Conservation (phyloP, 305 asterid species). For the Lippia alba region DNA sequence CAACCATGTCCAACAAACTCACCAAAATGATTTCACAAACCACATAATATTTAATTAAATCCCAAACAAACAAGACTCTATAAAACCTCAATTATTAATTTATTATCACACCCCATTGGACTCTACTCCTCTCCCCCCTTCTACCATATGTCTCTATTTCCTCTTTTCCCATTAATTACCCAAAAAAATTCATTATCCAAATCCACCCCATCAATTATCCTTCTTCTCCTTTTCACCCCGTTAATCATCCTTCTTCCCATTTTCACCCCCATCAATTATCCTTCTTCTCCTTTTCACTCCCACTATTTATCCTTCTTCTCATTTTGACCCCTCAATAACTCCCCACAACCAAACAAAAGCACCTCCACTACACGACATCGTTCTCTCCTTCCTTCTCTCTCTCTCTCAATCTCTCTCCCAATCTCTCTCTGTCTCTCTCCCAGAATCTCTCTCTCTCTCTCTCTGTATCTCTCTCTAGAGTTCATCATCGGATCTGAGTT, state of each 20-base stretch:
- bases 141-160: neutral
- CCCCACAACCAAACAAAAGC: slow-evolving; percentile 39
- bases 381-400: slow-evolving; percentile 19
- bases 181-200: neutral
- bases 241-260: slow-evolving; percentile 10
- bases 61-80: neutral
- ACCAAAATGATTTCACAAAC: neutral
- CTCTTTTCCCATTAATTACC: neutral
- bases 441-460: slow-evolving; percentile 22
- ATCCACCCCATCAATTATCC: slow-evolving; percentile 14
- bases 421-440: slow-evolving; percentile 40
- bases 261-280: slow-evolving; percentile 8
- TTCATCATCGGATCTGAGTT: slow-evolving; percentile 76
- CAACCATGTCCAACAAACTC: neutral
- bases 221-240: neutral
- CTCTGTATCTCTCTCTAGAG: slow-evolving; percentile 40
- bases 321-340: slow-evolving; percentile 2
- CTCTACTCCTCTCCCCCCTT: neutral
- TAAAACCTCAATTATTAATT: neutral
- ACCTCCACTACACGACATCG: slow-evolving; percentile 40
- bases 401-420: slow-evolving; percentile 31
- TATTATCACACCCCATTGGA: neutral
- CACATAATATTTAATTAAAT: neutral
- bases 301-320: slow-evolving; percentile 11
- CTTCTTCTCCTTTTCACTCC: neutral